A percentile compares a stretch with the other conserved stretches of the same genome.
Conservation (phyloP, 352 stramenopile genomes). For the Blastocystis sp. region DNA sequence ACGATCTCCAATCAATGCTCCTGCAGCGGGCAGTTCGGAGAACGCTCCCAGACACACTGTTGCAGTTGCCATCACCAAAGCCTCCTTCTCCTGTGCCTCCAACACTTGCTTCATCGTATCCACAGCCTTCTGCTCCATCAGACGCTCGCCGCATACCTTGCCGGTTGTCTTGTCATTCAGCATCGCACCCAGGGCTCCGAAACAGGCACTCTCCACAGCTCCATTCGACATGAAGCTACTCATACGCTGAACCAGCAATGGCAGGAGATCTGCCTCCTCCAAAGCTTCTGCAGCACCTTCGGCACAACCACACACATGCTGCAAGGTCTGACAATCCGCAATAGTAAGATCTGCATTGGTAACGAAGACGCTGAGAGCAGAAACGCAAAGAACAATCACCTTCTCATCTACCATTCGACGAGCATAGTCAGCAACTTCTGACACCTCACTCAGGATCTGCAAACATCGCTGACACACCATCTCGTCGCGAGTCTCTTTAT, state of each 20-base stretch:
- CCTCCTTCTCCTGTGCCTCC: neutral
- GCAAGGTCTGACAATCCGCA: neutral
- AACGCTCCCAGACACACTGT: slow-evolving; percentile 35
- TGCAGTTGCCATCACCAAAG: neutral
- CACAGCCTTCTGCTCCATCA: slow-evolving; percentile 35
- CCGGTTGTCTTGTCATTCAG: slow-evolving; percentile 1
- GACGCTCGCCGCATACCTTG: neutral
- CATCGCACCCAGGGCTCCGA: slow-evolving; percentile 9
- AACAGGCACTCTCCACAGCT: slow-evolving; percentile 26
- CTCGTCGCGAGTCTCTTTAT: slow-evolving; percentile 23
- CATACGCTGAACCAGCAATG: slow-evolving; percentile 39
- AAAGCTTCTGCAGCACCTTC: neutral
- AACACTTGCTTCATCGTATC: slow-evolving; percentile 27
- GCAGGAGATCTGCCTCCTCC: slow-evolving; percentile 29
- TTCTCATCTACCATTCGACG: slow-evolving; percentile 6
- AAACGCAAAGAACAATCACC: slow-evolving; percentile 47
- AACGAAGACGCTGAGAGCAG: slow-evolving; percentile 21
- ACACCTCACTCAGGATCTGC: slow-evolving; percentile 27
- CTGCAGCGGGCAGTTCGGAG: slow-evolving; percentile 1
- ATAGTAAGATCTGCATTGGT: slow-evolving; percentile 24
- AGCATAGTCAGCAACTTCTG: neutral
- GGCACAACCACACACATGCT: neutral
- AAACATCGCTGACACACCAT: slow-evolving; percentile 57
- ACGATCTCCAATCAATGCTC: neutral
- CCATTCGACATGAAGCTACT: neutral